Evolutionary conservation across 257 asterid species (phyloP).

Genomic region (Solanum boliviense): DNA sequence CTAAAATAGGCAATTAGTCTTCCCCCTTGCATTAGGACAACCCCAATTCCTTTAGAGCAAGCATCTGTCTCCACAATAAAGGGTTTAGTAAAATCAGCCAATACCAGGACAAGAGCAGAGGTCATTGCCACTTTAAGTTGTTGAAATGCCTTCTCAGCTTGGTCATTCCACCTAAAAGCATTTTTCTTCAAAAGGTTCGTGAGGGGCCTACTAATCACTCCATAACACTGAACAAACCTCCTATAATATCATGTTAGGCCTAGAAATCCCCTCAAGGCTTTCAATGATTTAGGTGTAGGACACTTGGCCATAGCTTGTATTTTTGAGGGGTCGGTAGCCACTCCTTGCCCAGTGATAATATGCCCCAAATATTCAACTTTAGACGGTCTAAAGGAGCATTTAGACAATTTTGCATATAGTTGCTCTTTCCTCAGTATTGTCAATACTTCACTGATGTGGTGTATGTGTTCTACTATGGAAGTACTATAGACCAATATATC

Average conservation of each 20-base stretch:
- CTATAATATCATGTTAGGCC: neutral
- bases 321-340: neutral
- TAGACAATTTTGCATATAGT: neutral
- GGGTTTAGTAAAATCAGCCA: neutral
- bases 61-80: neutral
- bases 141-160: neutral
- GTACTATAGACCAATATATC: neutral
- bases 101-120: neutral
- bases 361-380: neutral
- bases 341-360: neutral
- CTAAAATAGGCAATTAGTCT: neutral
- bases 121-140: neutral
- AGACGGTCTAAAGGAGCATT: neutral
- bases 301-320: neutral
- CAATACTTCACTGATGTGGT: neutral
- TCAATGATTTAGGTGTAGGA: neutral
- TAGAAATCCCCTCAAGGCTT: neutral
- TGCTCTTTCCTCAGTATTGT: neutral
- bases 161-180: neutral
- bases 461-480: neutral
- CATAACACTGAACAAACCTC: neutral
- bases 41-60: neutral
- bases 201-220: neutral
- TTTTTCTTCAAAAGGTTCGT: neutral
- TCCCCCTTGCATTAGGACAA: neutral